phyloP scores from a whole-genome alignment of 2,329 filamentous ascomycete species.

The Verticillium nonalfalfae region DNA sequence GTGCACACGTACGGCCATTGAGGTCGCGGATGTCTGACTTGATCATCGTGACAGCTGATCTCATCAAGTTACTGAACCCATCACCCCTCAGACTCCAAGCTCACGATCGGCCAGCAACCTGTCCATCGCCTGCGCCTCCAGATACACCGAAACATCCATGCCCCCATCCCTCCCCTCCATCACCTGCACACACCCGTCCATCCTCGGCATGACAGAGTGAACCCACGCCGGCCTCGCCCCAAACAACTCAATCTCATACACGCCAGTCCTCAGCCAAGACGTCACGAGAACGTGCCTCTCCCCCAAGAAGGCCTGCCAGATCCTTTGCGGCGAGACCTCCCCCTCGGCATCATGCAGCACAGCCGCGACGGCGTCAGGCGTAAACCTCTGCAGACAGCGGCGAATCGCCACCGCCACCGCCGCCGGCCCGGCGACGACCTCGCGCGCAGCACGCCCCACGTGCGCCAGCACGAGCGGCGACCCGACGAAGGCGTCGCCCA shows the following conservation, averaged over 20 bases:
- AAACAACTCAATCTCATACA: slow-evolving; percentile 34
- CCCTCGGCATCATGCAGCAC: slow-evolving; percentile 34
- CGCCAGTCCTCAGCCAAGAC: slow-evolving; percentile 30
- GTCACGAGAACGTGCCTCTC: slow-evolving; percentile 33
- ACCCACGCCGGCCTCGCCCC: slow-evolving; percentile 22
- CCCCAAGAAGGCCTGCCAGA: slow-evolving; percentile 41
- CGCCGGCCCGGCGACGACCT: slow-evolving; percentile 9
- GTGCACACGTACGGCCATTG: not conserved
- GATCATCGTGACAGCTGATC: too few relatives aligned
- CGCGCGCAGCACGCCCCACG: slow-evolving; percentile 14
- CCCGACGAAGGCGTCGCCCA: slow-evolving; percentile 33
- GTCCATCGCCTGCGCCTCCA: slow-evolving; percentile 15
- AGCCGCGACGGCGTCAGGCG: slow-evolving; percentile 26
- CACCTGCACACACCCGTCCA: slow-evolving; percentile 35
- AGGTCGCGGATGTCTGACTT: not conserved
- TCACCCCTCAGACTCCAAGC: not conserved
- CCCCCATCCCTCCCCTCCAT: slow-evolving; percentile 12
- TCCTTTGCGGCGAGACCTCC: slow-evolving; percentile 36
- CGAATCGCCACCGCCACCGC: slow-evolving; percentile 26
- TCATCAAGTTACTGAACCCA: not conserved
- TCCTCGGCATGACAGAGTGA: slow-evolving; percentile 31
- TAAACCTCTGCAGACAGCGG: slow-evolving; percentile 26
- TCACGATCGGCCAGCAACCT: slow-evolving; percentile 16
- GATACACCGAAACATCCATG: not conserved
- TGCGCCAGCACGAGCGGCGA: slow-evolving; percentile 35